These are phyloP conservation scores for Antrodiella citrinella DNA, from an alignment of 768 basidiomycete genomes.

Conservation along the genomic window DNA sequence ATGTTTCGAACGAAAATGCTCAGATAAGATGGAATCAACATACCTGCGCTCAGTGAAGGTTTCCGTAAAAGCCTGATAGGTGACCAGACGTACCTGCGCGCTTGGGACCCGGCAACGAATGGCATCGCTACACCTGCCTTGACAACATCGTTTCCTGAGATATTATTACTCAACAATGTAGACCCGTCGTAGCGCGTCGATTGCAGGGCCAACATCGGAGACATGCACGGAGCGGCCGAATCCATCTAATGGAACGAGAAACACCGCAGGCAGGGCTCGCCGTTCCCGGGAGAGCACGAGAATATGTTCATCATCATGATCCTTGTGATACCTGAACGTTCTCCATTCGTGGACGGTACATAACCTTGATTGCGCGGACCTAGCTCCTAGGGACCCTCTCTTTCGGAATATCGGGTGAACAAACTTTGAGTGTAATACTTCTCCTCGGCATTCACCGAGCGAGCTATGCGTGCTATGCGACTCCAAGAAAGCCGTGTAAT, in stretches of 20 bases:
- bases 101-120: slow-evolving; percentile 13
- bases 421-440: slow-evolving; percentile 14
- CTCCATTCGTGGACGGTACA: not conserved
- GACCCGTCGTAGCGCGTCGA: not conserved
- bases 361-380: slow-evolving; percentile 4
- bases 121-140: not conserved
- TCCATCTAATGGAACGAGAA: not conserved
- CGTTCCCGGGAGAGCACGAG: no score
- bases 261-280: not conserved
- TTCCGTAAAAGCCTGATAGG: slow-evolving; percentile 12
- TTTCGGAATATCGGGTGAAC: slow-evolving; percentile 9
- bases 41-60: slow-evolving; percentile 14
- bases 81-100: slow-evolving; percentile 13
- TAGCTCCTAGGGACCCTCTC: no score
- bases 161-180: not conserved
- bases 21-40: slow-evolving; percentile 22
- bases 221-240: not conserved
- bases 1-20: slow-evolving; percentile 15
- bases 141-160: not conserved
- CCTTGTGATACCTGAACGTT: not conserved
- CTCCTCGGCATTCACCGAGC: slow-evolving; percentile 8
- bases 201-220: not conserved
- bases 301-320: not conserved
- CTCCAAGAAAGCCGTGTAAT: slow-evolving; percentile 7
- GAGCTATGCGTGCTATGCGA: slow-evolving; percentile 4